These are phyloP conservation scores for Cardamine chenopodiifolia DNA, from an alignment of 345 rosid species.

Conservation along the genomic window DNA sequence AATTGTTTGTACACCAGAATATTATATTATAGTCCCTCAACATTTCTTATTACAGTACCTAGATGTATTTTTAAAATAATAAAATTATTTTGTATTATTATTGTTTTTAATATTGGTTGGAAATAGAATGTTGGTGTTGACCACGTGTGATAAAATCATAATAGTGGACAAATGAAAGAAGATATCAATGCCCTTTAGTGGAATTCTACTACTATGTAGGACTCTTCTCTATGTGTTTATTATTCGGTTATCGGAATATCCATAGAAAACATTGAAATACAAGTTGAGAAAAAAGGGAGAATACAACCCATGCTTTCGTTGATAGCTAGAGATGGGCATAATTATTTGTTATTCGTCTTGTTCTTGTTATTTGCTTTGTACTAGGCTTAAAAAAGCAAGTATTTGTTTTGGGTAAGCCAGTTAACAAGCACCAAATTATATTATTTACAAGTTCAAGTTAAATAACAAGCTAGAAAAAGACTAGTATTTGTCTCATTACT, in stretches of 20 bases:
- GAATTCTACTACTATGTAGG: background rate
- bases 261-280: constrained; percentile 1
- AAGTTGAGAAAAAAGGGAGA: background rate
- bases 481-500: too few species aligned
- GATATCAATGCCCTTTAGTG: constrained; percentile 4
- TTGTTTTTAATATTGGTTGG: background rate
- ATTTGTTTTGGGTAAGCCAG: too few species aligned
- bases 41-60: background rate
- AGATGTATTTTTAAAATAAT: background rate
- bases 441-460: too few species aligned
- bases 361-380: too few species aligned
- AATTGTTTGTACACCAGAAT: background rate
- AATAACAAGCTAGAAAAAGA: too few species aligned
- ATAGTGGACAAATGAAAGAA: background rate
- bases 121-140: constrained; percentile 29
- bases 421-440: too few species aligned
- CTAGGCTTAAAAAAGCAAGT: too few species aligned
- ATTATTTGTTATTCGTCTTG: too few species aligned
- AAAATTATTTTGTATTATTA: background rate
- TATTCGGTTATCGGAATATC: background rate
- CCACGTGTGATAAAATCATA: constrained; percentile 2
- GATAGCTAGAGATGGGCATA: background rate
- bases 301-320: constrained; percentile 10
- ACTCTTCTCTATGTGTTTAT: background rate
- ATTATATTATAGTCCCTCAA: too few species aligned